Conservation (phyloP, 2,329 filamentous ascomycete genomes). For the Xylariaceae sp. region DNA sequence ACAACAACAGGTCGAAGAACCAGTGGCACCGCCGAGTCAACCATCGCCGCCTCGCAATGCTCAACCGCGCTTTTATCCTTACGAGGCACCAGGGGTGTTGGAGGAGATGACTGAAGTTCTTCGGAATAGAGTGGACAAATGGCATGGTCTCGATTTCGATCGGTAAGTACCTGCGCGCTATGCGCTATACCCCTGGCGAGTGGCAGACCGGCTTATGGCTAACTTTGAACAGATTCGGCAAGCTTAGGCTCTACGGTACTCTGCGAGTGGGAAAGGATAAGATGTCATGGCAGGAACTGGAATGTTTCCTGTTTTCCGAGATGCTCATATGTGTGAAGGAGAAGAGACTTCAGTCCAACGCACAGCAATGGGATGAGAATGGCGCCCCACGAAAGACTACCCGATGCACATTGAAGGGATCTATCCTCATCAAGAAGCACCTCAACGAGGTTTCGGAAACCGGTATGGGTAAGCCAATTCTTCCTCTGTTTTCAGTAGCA, state of each 20-base stretch:
- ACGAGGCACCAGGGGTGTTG: constrained; percentile 70
- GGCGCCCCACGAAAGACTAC: constrained; percentile 57
- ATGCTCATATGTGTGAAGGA: constrained; percentile 99
- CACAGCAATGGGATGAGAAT: constrained; percentile 62
- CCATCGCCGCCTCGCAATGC: constrained; percentile 56
- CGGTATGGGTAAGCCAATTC: constrained; percentile 40
- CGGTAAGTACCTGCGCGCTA: constrained; percentile 44
- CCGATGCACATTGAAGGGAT: constrained; percentile 88
- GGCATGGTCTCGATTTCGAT: constrained; percentile 92
- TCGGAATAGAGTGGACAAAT: constrained; percentile 87
- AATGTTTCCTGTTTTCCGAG: constrained; percentile 94
- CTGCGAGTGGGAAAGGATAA: constrained; percentile 94
- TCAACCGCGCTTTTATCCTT: constrained; percentile 58
- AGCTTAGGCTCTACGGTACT: constrained; percentile 80
- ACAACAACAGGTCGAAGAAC: constrained; percentile 47
- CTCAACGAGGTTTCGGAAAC: constrained; percentile 80
- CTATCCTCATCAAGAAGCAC: constrained; percentile 97
- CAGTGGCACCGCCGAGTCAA: constrained; percentile 45
- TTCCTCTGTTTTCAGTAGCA: constrained; percentile 23
- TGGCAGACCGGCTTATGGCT: constrained; percentile 20
- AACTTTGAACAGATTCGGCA: constrained; percentile 65
- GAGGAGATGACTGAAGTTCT: constrained; percentile 83
- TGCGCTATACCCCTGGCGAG: not conserved
- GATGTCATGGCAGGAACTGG: constrained; percentile 92
- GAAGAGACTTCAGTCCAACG: constrained; percentile 62